A percentile compares a stretch with the other conserved stretches of the same genome.
Conservation (phyloP, 2,329 filamentous ascomycete species). For the Alternaria ventricosa region DNA sequence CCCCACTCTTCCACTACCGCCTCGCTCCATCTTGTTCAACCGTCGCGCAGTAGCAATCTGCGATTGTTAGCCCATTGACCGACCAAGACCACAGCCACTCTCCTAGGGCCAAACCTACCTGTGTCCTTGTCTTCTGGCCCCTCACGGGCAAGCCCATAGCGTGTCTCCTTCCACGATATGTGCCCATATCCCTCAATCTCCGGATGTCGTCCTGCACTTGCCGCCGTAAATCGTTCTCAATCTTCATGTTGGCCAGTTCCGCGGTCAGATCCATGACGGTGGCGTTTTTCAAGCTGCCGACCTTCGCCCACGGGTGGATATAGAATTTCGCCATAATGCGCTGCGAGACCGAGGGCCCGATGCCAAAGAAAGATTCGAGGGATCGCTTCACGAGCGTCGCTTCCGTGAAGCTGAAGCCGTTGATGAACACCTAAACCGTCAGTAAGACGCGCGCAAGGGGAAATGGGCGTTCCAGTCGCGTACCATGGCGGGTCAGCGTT, state of each 20-base stretch:
- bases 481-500: slow-evolving; percentile 35
- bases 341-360: slow-evolving; percentile 55
- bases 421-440: slow-evolving; percentile 73
- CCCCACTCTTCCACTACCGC: slow-evolving; percentile 43
- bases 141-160: slow-evolving; percentile 91
- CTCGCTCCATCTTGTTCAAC: slow-evolving; percentile 65
- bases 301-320: slow-evolving; percentile 82
- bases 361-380: slow-evolving; percentile 60
- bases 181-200: slow-evolving; percentile 86
- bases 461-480: not conserved
- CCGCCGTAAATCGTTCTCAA: slow-evolving; percentile 85
- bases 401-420: slow-evolving; percentile 86
- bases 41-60: slow-evolving; percentile 65
- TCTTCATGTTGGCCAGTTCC: slow-evolving; percentile 88
- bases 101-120: slow-evolving; percentile 53
- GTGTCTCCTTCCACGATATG: slow-evolving; percentile 86
- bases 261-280: slow-evolving; percentile 83
- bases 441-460: slow-evolving; percentile 16
- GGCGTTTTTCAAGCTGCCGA: slow-evolving; percentile 76
- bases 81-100: not conserved
- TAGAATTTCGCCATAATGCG: slow-evolving; percentile 86
- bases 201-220: slow-evolving; percentile 84
- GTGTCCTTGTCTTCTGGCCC: slow-evolving; percentile 85
- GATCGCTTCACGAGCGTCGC: slow-evolving; percentile 81
- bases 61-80: slow-evolving; percentile 16